Evolutionary conservation across 345 rosid species (phyloP).

Genomic region (Rhodamnia argentea): DNA sequence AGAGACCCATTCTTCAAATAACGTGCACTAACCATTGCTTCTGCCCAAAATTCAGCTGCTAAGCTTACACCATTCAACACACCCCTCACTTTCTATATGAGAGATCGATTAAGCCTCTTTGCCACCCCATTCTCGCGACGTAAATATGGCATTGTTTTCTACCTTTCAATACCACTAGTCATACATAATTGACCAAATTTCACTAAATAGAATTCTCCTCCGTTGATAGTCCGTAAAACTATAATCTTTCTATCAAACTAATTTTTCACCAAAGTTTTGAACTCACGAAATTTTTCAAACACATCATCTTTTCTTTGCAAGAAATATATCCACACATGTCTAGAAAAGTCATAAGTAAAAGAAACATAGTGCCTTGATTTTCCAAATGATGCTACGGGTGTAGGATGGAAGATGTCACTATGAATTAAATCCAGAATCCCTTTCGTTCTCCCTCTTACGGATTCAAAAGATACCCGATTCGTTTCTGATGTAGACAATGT

Average conservation of each 20-base stretch:
- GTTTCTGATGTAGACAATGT: neutral
- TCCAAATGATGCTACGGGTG: no score
- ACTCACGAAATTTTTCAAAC: no score
- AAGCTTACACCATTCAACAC: neutral
- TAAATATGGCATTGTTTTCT: neutral
- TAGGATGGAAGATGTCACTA: neutral
- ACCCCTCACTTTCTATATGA: neutral
- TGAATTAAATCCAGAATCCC: neutral
- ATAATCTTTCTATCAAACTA: neutral
- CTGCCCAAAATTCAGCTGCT: neutral
- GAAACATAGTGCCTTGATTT: neutral
- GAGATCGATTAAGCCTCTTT: neutral
- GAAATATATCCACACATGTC: neutral
- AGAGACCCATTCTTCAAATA: neutral
- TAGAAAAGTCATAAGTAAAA: neutral
- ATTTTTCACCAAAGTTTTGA: neutral
- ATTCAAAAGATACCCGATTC: neutral
- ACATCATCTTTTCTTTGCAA: neutral
- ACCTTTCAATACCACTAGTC: neutral
- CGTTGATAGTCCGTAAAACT: neutral
- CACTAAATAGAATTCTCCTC: neutral
- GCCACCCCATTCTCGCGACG: neutral
- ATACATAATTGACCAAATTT: neutral
- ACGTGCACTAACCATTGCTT: neutral
- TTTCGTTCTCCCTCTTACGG: neutral